Evolutionary conservation across 139 green algal genomes (phyloP).

Genomic region (Yamagishiella unicocca): DNA sequence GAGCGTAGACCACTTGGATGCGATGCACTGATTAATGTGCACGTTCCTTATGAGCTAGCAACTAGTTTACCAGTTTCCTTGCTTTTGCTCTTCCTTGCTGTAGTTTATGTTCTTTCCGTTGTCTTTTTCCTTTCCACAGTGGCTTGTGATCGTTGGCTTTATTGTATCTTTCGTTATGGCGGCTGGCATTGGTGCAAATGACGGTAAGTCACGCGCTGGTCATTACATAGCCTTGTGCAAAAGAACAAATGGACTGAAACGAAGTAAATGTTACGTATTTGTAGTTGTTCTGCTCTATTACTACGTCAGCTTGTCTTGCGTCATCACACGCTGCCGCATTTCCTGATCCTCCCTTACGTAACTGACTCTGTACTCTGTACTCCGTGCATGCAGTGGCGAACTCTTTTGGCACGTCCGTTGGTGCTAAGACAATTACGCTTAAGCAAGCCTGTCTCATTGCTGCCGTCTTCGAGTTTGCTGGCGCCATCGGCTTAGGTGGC

Average conservation of each 20-base stretch:
- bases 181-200: constrained; percentile 21
- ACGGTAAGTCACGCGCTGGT: constrained; percentile 12
- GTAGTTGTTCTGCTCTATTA: too few relatives aligned
- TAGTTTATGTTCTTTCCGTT: too few relatives aligned
- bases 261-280: too few relatives aligned
- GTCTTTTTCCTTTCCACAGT: background rate
- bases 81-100: too few relatives aligned
- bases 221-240: background rate
- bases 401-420: constrained; percentile 63
- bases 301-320: too few relatives aligned
- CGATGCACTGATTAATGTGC: too few relatives aligned
- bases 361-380: background rate
- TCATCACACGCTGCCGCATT: too few relatives aligned
- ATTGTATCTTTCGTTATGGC: constrained; percentile 35
- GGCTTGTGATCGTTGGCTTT: constrained; percentile 21
- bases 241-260: too few relatives aligned
- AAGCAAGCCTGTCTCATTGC: constrained; percentile 56
- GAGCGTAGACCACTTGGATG: too few relatives aligned
- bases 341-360: background rate
- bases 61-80: too few relatives aligned
- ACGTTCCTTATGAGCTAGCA: too few relatives aligned
- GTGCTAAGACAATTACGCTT: constrained; percentile 60
- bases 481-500: constrained; percentile 60
- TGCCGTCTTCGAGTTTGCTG: constrained; percentile 64
- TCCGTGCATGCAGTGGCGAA: constrained; percentile 66